Base-by-base conservation (phyloP, 257 asterid species). In the Primulina tabacum region DNA sequence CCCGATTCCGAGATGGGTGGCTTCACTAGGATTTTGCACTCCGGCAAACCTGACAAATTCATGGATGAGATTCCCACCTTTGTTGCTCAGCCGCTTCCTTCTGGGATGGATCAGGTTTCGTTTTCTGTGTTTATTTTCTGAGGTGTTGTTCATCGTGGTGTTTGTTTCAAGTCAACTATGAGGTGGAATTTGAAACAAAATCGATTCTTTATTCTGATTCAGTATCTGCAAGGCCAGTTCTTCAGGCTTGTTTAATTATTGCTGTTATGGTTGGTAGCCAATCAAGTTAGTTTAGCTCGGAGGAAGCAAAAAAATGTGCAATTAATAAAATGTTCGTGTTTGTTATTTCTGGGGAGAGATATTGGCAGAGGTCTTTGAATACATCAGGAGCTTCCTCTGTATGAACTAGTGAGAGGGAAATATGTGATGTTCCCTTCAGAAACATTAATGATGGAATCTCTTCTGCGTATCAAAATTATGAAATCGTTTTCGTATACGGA, bases 41-140 rank as follows among this genome's bases (percentile, higher is more conserved):
- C 88, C 61, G 98, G 98, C 1, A 71, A 83, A 4, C 73, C 89
- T 32, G 98, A 92, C 59, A 40, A 56, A 18, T 92, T 90, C 84
- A 88, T 92, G 98, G 94, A 82, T 72, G 98, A 92, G 87, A 92
- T 92, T 67, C 98, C 98, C 52, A 92, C 98, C 55, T 92, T 92
- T 43, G 82, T 92, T 57, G 98, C 98, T 62, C 88, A 88, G 59
- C 97, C 97, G 8, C 92, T 92, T 21, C 97, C 98, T 33, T 76
- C 87, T 68, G 98, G 98, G 56, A 72, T 81, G 83, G 98, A 92
- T 82, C 98, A 92, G 90, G 98, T 87, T 26, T 62, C n/a, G 1
- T 61, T 18, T 2, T 4, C 32, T 14, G 8, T 28, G 40, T 71
- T 8, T 3, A 10, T 52, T 9, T 30, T 9, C 21, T 40, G 6